Evolutionary conservation across 2,329 filamentous ascomycete genomes (phyloP).

Genomic region (Pezizomycotina sp.): DNA sequence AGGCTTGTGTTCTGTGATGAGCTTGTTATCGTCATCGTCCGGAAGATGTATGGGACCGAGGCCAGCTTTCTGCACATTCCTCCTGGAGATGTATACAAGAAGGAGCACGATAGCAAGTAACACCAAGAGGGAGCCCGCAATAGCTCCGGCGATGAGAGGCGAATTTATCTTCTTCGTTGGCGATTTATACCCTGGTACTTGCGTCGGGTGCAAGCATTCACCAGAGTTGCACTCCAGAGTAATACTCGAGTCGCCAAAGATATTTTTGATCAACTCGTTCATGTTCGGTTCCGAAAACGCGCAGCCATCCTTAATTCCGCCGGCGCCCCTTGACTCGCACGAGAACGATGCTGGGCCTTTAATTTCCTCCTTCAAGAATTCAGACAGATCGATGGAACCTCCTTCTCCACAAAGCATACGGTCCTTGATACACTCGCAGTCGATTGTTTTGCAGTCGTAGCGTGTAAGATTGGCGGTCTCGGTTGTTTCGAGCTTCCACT

Average conservation of each 20-base stretch:
- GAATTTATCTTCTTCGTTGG: conserved; percentile 94
- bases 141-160: conserved; percentile 82
- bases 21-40: conserved; percentile 65
- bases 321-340: conserved; percentile 38
- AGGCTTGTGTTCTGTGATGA: conserved; percentile 83
- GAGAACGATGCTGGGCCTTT: conserved; percentile 74
- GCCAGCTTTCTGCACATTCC: conserved; percentile 41
- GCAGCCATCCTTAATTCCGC: conserved; percentile 51
- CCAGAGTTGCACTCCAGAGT: conserved; percentile 65
- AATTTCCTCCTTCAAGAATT: conserved; percentile 70
- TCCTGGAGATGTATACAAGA: conserved; percentile 75
- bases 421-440: conserved; percentile 74
- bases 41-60: conserved; percentile 67
- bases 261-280: conserved; percentile 70
- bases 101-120: conserved; percentile 32
- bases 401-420: conserved; percentile 88
- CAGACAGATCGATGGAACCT: conserved; percentile 78
- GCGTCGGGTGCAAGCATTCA: conserved; percentile 83
- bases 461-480: conserved; percentile 60
- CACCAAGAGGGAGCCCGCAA: conserved; percentile 66
- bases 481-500: conserved; percentile 51
- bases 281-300: conserved; percentile 81
- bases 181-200: conserved; percentile 76
- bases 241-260: conserved; percentile 89
- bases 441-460: conserved; percentile 70